Conservation (phyloP, 1,284 basidiomycete genomes). For the Agroathelia rolfsii region DNA sequence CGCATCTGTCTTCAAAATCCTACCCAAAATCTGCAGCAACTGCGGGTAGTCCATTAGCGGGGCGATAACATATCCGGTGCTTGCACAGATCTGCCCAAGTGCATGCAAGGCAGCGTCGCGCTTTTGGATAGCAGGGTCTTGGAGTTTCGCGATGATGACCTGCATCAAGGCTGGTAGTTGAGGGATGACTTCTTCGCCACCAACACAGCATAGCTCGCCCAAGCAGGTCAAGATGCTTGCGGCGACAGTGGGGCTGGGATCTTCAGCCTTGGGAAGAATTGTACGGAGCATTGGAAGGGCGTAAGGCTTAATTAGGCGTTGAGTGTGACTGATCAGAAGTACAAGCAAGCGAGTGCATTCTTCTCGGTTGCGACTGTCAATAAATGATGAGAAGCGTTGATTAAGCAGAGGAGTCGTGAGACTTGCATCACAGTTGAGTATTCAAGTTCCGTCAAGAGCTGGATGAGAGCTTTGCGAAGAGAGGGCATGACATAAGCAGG, state of each 20-base stretch:
- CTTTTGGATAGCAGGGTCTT: constrained; percentile 79
- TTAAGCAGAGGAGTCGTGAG: neutral
- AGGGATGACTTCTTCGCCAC: constrained; percentile 84
- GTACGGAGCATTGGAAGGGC: constrained; percentile 94
- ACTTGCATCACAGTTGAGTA: constrained; percentile 85
- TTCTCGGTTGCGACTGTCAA: constrained; percentile 70
- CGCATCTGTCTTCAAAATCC: constrained; percentile 81
- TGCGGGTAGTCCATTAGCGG: constrained; percentile 90
- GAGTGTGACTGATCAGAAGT: constrained; percentile 82
- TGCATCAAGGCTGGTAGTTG: constrained; percentile 85
- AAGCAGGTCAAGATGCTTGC: constrained; percentile 92
- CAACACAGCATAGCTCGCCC: constrained; percentile 89
- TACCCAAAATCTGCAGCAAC: constrained; percentile 79
- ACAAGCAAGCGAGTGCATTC: constrained; percentile 87
- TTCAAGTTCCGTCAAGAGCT: constrained; percentile 94
- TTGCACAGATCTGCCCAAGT: constrained; percentile 91
- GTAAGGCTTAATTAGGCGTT: constrained; percentile 93
- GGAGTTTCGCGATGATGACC: constrained; percentile 81
- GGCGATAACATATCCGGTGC: constrained; percentile 89
- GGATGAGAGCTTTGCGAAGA: constrained; percentile 90
- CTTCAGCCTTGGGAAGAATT: constrained; percentile 82
- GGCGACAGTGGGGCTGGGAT: constrained; percentile 80
- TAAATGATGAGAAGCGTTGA: constrained; percentile 7
- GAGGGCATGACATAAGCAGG: constrained; percentile 99
- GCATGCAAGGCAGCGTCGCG: constrained; percentile 93